A percentile compares a stretch with the other conserved stretches of the same genome.
Conservation (phyloP, 805 yeast genomes). For the Teunomyces funiuensis region DNA sequence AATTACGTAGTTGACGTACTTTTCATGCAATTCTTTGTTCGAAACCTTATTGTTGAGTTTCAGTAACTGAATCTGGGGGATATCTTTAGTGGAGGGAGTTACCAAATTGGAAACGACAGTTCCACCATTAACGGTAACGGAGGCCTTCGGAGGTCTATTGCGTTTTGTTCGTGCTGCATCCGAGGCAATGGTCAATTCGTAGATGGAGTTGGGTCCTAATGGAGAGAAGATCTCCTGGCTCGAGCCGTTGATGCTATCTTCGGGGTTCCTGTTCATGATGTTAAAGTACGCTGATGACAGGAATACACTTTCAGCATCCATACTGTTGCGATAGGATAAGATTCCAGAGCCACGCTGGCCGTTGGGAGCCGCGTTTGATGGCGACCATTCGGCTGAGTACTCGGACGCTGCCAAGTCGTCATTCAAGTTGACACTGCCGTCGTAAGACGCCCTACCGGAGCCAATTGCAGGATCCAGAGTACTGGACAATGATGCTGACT, state of each 20-base stretch:
- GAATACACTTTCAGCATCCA: slow-evolving; percentile 32
- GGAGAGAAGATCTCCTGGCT: slow-evolving; percentile 43
- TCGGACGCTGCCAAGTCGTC: slow-evolving; percentile 36
- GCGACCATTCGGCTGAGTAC: slow-evolving; percentile 16
- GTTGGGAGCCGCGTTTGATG: slow-evolving; percentile 13
- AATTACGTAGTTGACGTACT: slow-evolving; percentile 18
- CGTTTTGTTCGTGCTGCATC: slow-evolving; percentile 43
- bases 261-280: slow-evolving; percentile 18
- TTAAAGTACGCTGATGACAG: slow-evolving; percentile 29
- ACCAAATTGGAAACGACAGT: slow-evolving; percentile 44
- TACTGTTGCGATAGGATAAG: slow-evolving; percentile 25
- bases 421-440: slow-evolving; percentile 27
- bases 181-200: slow-evolving; percentile 66
- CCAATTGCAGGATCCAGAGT: neutral
- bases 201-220: slow-evolving; percentile 73
- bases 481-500: neutral
- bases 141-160: slow-evolving; percentile 30
- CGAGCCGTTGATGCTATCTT: slow-evolving; percentile 7
- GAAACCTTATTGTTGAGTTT: slow-evolving; percentile 27
- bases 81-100: slow-evolving; percentile 78
- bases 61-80: slow-evolving; percentile 71
- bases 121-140: slow-evolving; percentile 43
- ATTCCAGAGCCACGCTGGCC: slow-evolving; percentile 11
- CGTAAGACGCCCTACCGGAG: slow-evolving; percentile 18
- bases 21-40: slow-evolving; percentile 18